A percentile compares a stretch with the other conserved stretches of the same genome.
Conservation (phyloP, 83 land plant species). For the Picea abies region DNA sequence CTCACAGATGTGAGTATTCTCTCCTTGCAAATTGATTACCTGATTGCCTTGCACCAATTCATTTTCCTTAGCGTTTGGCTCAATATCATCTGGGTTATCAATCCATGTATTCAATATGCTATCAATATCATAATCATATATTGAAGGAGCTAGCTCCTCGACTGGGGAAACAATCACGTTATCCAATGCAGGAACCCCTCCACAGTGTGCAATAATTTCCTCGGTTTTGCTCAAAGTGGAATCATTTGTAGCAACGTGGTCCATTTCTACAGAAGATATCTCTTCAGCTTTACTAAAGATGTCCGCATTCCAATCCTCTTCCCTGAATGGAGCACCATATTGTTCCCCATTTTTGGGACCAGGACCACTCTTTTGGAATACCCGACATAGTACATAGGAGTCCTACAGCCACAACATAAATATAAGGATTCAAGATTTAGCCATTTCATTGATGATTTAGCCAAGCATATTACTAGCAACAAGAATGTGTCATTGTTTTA, state of each 20-base stretch:
- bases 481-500: background rate
- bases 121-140: background rate
- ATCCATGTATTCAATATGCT: background rate
- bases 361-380: constrained; percentile 70
- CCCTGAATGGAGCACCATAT: constrained; percentile 71
- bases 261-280: background rate
- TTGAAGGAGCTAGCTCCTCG: background rate
- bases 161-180: background rate
- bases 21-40: constrained; percentile 8
- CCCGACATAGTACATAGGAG: constrained; percentile 59
- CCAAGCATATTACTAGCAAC: too few species aligned
- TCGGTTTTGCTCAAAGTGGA: constrained; percentile 5
- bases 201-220: background rate
- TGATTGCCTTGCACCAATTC: background rate
- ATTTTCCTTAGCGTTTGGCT: background rate
- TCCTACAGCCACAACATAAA: constrained; percentile 30
- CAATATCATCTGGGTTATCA: background rate
- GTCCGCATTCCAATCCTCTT: constrained; percentile 62
- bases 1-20: background rate
- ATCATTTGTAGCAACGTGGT: background rate
- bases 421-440: background rate
- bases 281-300: constrained; percentile 16
- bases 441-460: background rate
- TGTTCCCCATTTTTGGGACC: constrained; percentile 80
- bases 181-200: background rate